These are phyloP conservation scores for Torrubiella hemipterigena DNA, from an alignment of 2,329 filamentous ascomycete genomes.

Conservation along the genomic window DNA sequence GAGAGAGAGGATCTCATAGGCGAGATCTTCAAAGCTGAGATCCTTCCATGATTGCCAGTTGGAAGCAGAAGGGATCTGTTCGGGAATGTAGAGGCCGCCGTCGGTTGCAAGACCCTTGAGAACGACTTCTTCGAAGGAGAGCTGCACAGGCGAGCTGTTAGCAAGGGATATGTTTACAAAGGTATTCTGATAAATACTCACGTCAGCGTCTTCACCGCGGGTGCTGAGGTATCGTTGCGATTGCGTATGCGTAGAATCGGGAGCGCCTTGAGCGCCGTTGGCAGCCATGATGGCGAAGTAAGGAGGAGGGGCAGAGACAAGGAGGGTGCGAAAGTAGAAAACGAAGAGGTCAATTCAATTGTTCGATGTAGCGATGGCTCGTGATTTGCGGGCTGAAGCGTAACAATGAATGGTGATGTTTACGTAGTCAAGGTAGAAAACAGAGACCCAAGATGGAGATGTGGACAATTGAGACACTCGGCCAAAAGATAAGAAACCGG, in stretches of 20 bases:
- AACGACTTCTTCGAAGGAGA: conserved; percentile 85
- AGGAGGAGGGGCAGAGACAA: too few species aligned
- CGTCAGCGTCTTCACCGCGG: conserved; percentile 35
- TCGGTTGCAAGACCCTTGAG: conserved; percentile 80
- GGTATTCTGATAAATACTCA: conserved; percentile 15
- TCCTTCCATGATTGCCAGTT: conserved; percentile 64
- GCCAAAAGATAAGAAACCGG: too few species aligned
- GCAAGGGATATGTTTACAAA: neutral
- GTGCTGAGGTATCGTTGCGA: conserved; percentile 40
- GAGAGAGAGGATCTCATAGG: conserved; percentile 72
- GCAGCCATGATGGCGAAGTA: conserved; percentile 27
- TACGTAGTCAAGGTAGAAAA: too few species aligned
- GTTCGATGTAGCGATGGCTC: neutral
- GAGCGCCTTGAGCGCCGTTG: conserved; percentile 23
- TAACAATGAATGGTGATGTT: too few species aligned
- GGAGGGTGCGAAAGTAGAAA: conserved; percentile 2
- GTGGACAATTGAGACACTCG: too few species aligned
- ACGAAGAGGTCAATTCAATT: conserved; percentile 1
- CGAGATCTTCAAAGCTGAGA: conserved; percentile 69
- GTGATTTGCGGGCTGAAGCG: too few species aligned
- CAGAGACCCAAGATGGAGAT: too few species aligned
- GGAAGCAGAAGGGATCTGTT: conserved; percentile 50
- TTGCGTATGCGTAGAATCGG: conserved; percentile 22
- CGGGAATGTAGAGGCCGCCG: conserved; percentile 80
- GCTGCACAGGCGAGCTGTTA: conserved; percentile 29